These are phyloP conservation scores for Termitomyces sp. DNA, from an alignment of 768 basidiomycete species.

Conservation along the genomic window DNA sequence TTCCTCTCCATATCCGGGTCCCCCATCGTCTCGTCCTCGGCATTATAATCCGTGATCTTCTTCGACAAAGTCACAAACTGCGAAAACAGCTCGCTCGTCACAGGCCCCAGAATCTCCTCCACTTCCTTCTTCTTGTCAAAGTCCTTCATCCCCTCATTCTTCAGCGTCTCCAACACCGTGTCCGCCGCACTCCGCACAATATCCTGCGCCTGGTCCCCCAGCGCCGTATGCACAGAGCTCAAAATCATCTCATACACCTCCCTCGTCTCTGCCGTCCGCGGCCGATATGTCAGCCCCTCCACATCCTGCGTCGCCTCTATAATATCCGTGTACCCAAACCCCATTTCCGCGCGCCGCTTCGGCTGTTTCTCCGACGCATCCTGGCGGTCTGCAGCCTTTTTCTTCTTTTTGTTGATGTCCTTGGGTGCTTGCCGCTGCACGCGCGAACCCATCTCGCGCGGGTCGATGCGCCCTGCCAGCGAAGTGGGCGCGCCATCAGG, in stretches of 20 bases:
- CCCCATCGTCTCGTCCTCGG: conserved; percentile 73
- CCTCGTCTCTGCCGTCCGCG: conserved; percentile 89
- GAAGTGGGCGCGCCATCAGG: conserved; percentile 96
- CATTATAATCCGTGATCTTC: conserved; percentile 94
- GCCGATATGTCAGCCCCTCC: conserved; percentile 90
- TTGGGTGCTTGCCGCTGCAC: conserved; percentile 79
- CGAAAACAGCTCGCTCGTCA: conserved; percentile 72
- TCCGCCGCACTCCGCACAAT: conserved; percentile 96
- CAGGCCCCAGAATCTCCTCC: conserved; percentile 63
- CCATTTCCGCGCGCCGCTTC: conserved; percentile 60
- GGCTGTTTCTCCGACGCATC: conserved; percentile 54
- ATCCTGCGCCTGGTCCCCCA: conserved; percentile 96
- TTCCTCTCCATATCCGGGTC: conserved; percentile 80
- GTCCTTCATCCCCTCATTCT: conserved; percentile 86
- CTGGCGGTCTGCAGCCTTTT: conserved; percentile 62
- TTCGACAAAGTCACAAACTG: conserved; percentile 83
- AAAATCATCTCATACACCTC: conserved; percentile 93
- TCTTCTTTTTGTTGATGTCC: conserved; percentile 92
- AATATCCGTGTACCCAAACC: conserved; percentile 85
- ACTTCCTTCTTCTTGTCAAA: conserved; percentile 97
- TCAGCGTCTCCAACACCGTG: conserved; percentile 80
- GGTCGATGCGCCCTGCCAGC: conserved; percentile 85
- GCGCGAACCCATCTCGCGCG: conserved; percentile 90
- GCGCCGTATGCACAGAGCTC: conserved; percentile 69
- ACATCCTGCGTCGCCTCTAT: conserved; percentile 92